These are phyloP conservation scores for Gossypium longicalyx DNA, from an alignment of 345 rosid species.

Conservation along the genomic window DNA sequence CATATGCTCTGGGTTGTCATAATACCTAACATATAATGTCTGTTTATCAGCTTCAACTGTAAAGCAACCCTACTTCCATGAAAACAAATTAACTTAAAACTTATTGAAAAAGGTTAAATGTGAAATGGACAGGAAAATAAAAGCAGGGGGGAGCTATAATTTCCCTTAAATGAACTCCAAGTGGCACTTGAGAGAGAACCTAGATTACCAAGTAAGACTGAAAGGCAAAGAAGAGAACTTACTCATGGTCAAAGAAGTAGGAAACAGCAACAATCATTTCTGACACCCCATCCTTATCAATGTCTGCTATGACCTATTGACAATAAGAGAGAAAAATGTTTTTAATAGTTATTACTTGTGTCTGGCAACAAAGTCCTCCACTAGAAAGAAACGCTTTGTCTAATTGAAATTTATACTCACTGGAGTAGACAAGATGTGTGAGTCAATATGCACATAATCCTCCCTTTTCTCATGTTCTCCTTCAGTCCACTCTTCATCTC, in stretches of 20 bases:
- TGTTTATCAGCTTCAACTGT: background rate
- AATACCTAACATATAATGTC: conserved; percentile 52
- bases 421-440: conserved; percentile 92
- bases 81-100: background rate
- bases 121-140: background rate
- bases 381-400: conserved; percentile 1
- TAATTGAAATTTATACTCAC: conserved; percentile 47
- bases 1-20: conserved; percentile 86
- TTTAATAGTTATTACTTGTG: background rate
- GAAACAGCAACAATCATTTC: conserved; percentile 97
- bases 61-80: background rate
- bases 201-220: background rate
- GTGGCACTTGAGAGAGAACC: background rate
- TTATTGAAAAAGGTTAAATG: background rate
- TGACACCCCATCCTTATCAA: conserved; percentile 88
- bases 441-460: conserved; percentile 87
- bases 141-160: background rate
- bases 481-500: conserved; percentile 96
- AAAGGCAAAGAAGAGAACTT: conserved; percentile 32
- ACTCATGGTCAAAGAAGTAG: conserved; percentile 96
- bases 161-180: background rate
- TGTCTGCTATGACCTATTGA: conserved; percentile 89
- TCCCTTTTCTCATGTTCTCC: conserved; percentile 73
- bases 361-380: background rate
- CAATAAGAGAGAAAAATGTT: background rate